phyloP scores from a whole-genome alignment of 352 stramenopile genomes.

The Aphanomyces cochlioides region DNA sequence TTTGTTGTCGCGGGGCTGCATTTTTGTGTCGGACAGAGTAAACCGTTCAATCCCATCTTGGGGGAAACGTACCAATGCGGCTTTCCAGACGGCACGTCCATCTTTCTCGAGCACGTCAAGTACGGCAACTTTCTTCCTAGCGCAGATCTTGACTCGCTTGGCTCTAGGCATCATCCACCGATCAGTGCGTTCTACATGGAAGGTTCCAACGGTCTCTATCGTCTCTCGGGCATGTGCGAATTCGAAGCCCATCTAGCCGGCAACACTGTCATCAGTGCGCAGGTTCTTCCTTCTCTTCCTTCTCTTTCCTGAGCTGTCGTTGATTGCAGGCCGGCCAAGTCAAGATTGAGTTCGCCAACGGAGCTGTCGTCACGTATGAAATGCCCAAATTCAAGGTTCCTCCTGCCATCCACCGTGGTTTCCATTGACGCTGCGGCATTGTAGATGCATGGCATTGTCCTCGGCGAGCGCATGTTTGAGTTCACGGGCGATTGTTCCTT shows the following conservation, averaged over 20 bases:
- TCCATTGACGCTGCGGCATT: no score
- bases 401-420: no score
- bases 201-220: conserved; percentile 49
- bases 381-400: conserved; percentile 67
- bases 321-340: conserved; percentile 34
- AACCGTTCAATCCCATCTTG: conserved; percentile 32
- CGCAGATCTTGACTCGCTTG: not conserved
- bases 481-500: conserved; percentile 54
- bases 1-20: conserved; percentile 66
- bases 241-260: conserved; percentile 66
- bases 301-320: not conserved
- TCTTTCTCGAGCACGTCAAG: conserved; percentile 66
- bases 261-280: conserved; percentile 67
- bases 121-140: not conserved
- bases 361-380: conserved; percentile 53
- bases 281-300: conserved; percentile 33
- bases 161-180: conserved; percentile 55
- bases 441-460: conserved; percentile 64
- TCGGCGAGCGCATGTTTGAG: conserved; percentile 68
- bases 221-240: conserved; percentile 56
- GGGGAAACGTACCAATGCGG: conserved; percentile 27
- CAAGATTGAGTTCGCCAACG: conserved; percentile 52
- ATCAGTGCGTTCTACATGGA: conserved; percentile 55
- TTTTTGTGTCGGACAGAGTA: conserved; percentile 54
- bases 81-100: conserved; percentile 49